A percentile compares a stretch with the other conserved stretches of the same genome.
phyloP scores from a whole-genome alignment of 2,329 filamentous ascomycete genomes.

The Pyrenochaeta sp. region DNA sequence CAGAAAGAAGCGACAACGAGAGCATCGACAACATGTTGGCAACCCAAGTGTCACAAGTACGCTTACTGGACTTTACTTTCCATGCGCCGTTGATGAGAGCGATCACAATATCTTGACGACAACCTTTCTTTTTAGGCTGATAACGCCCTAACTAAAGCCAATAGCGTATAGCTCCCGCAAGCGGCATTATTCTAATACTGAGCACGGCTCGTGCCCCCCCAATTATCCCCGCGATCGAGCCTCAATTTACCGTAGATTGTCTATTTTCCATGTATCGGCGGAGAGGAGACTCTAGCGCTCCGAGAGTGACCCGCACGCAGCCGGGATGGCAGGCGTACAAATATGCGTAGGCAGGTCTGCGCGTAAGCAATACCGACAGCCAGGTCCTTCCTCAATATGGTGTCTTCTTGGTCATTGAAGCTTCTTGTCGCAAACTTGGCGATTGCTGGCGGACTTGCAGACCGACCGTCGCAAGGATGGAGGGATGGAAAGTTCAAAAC shows the following conservation, averaged over 20 bases:
- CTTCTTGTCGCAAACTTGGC: conserved; percentile 31
- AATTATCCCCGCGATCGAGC: conserved; percentile 21
- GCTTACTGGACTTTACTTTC: too few relatives aligned
- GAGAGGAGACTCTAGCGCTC: conserved; percentile 18
- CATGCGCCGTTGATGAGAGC: too few relatives aligned
- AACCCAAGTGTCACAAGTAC: too few relatives aligned
- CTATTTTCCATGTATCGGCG: conserved; percentile 13
- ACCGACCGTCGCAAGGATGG: conserved; percentile 38
- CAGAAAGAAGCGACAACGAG: too few relatives aligned
- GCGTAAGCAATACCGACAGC: not conserved
- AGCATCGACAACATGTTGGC: too few relatives aligned
- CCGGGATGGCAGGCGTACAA: conserved; percentile 19
- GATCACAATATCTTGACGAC: not conserved
- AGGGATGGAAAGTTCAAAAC: conserved; percentile 64
- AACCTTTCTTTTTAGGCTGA: conserved; percentile 37
- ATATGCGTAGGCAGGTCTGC: conserved; percentile 9
- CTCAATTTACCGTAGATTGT: conserved; percentile 18
- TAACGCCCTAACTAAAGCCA: conserved; percentile 16
- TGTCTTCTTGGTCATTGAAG: conserved; percentile 26
- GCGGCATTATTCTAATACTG: conserved; percentile 18
- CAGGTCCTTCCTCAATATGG: conserved; percentile 24
- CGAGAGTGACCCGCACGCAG: conserved; percentile 6
- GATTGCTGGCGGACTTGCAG: conserved; percentile 24
- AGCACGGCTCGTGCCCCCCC: conserved; percentile 22
- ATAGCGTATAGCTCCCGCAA: conserved; percentile 26